Conservation (phyloP, 2,329 filamentous ascomycete species). For the Didymellaceae sp. region DNA sequence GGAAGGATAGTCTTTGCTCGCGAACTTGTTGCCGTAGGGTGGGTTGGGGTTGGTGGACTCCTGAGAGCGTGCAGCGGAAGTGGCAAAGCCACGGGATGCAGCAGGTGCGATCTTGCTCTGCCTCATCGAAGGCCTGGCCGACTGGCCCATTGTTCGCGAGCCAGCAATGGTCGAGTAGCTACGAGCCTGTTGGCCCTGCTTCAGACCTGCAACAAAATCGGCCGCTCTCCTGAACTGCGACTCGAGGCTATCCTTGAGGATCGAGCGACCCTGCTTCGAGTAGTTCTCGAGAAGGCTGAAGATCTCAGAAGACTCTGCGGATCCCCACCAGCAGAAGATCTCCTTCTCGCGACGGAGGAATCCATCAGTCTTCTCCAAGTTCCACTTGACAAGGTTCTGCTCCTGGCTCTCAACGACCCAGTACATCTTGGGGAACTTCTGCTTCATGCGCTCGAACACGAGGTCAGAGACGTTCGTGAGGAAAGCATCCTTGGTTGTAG, state of each 20-base stretch:
- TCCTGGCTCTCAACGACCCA: conserved; percentile 98
- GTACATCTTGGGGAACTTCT: conserved; percentile 86
- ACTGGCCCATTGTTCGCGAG: conserved; percentile 42
- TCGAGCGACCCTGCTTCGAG: conserved; percentile 78
- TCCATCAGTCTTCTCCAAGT: conserved; percentile 95
- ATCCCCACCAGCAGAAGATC: conserved; percentile 95
- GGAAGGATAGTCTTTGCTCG: conserved; percentile 77
- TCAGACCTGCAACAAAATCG: conserved; percentile 68
- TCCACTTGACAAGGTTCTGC: conserved; percentile 91
- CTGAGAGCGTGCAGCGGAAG: conserved; percentile 51
- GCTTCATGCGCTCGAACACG: conserved; percentile 90
- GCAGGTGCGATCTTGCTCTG: conserved; percentile 42
- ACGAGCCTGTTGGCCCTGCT: conserved; percentile 68
- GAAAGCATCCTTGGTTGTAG: conserved; percentile 94
- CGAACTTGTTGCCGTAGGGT: conserved; percentile 86
- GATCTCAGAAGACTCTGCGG: conserved; percentile 81
- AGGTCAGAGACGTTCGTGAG: conserved; percentile 94
- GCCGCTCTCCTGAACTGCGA: conserved; percentile 82
- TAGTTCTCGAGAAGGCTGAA: conserved; percentile 86
- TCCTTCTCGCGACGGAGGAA: conserved; percentile 85
- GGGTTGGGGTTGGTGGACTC: conserved; percentile 83
- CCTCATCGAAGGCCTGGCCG: conserved; percentile 36
- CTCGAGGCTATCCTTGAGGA: conserved; percentile 90
- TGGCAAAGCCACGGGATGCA: conserved; percentile 61
- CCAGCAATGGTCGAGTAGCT: conserved; percentile 64